Base-by-base conservation (phyloP, 495 filamentous ascomycete species). In the Daldinia decipiens region DNA sequence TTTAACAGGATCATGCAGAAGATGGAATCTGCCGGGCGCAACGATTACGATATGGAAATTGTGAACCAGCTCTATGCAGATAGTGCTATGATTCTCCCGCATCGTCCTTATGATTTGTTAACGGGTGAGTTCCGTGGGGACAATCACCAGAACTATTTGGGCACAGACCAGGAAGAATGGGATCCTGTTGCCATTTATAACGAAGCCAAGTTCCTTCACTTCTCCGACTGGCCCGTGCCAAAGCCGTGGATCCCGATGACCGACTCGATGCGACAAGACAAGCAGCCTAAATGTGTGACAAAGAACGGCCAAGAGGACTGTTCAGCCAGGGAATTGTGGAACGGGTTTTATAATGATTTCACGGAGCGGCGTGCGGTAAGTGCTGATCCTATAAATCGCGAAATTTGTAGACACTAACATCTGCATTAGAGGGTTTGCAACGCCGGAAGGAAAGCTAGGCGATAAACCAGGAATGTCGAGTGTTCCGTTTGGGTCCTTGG, bases 191-290 rank as follows among this genome's bases (percentile, higher is more conserved):
- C 77, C 47, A 85, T 86, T 31, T 79, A 88, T 34, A 79, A 83
- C 21, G 88, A 94, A 74, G 91, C 90, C 9, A 94, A 90, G 71
- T 85, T 93, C 13, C 84, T 95, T 0, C 93, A 94, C 78, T 95
- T 97, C 73, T 90, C 86, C 3, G 93, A 95, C 73, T 92, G 89
- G 88, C 92, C 92, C 4, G 69, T 93, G 45, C 91, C 92, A 3
- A 95, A 95, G 76, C 92, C 92, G 0, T 94, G 91, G 91, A 77
- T 92, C 19, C 83, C 85, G 77, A 89, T 85, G 84, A 81, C 87
- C 21, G 83, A 86, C 36, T 77, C 83, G 13, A 70, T 84, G 62
- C 73, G 91, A 24, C 77, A 81, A 3, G 81, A 86, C 29, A 83
- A 86, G 66, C 86, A 92, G 73, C 89, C 90, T 45, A 84, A 86